Conservation (phyloP, 768 basidiomycete species). For the Collybia sp. region DNA sequence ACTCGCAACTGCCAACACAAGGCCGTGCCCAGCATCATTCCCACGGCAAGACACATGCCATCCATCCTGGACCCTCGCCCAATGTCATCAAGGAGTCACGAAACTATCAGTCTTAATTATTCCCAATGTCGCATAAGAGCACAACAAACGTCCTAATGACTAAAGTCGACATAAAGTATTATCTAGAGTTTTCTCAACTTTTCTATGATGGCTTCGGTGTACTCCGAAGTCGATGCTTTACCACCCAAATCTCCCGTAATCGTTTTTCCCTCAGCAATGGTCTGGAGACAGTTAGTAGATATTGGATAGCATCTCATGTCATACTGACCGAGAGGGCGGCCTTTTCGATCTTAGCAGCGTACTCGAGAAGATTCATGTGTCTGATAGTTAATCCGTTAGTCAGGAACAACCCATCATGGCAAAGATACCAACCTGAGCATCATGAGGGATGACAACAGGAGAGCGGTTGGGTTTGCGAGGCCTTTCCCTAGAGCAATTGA, state of each 20-base stretch:
- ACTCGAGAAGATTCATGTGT: constrained; percentile 86
- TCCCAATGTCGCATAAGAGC: constrained; percentile 5
- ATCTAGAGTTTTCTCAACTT: constrained; percentile 42
- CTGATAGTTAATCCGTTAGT: constrained; percentile 29
- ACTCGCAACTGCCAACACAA: constrained; percentile 18
- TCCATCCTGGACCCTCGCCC: neutral
- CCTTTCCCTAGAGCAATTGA: constrained; percentile 59
- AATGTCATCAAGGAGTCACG: neutral
- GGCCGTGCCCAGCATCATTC: constrained; percentile 25
- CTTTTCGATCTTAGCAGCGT: constrained; percentile 88
- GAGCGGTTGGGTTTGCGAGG: constrained; percentile 98
- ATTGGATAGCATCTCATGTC: no score
- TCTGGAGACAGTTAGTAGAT: constrained; percentile 41
- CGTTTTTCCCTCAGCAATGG: constrained; percentile 92
- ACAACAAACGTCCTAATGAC: constrained; percentile 4
- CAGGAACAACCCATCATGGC: neutral
- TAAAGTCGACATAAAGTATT: neutral
- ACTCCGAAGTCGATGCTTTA: constrained; percentile 84
- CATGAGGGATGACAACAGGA: constrained; percentile 93
- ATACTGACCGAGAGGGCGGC: constrained; percentile 79
- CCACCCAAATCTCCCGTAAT: constrained; percentile 98
- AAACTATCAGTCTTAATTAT: constrained; percentile 4
- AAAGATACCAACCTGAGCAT: constrained; percentile 75
- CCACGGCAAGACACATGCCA: constrained; percentile 24
- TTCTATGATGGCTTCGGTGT: constrained; percentile 81